Evolutionary conservation across 306 rosid species (phyloP), one percentile per base, ranked within the genome.

Genomic region (Phaseolus lunatus): DNA sequence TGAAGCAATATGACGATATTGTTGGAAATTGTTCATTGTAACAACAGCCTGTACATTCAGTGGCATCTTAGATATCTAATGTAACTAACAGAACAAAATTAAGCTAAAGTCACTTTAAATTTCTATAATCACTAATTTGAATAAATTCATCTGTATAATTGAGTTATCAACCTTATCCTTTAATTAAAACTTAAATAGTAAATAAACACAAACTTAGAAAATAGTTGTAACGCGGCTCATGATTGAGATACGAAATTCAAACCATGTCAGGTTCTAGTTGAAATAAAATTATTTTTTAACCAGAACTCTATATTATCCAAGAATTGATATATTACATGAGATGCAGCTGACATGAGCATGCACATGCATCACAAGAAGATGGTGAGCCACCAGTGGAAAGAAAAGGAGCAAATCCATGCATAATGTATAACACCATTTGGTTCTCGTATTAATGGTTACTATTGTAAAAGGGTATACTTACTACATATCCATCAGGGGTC

Each of bases 401-500:
- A 59, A 53, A 69, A 70, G 19, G 39, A 20, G 54, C 24, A 20
- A 45, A 47, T 48, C 5, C 33, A 76, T 10, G 52, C 33, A 7
- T 48, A 54, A 48, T 82, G 76, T 19, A 64, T 19, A 50, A 63
- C 16, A 72, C 35, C 16, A 10, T 24, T 29, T 33, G 73, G 26
- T 59, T 70, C 16, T 23, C 54, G 24, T 7, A 10, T 39, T 18
- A 23, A 69, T 69, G 39, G 20, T 31, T 16, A 26, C 53, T 53
- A 44, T n/a, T 56, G 63, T 35, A 29, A 63, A 63, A 67, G 9
- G 58, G 18, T 13, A 62, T 49, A 86, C 97, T 89, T 85, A 92
- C 96, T 59, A 90, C 89, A 74, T 92, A 92, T 69, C 97, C 97
- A 86, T 92, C 97, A 41, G 91, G 33, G 44, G 92, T 82, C 97